Conservation (phyloP, 2,329 filamentous ascomycete genomes). For the Trichoderma afroharzianum region DNA sequence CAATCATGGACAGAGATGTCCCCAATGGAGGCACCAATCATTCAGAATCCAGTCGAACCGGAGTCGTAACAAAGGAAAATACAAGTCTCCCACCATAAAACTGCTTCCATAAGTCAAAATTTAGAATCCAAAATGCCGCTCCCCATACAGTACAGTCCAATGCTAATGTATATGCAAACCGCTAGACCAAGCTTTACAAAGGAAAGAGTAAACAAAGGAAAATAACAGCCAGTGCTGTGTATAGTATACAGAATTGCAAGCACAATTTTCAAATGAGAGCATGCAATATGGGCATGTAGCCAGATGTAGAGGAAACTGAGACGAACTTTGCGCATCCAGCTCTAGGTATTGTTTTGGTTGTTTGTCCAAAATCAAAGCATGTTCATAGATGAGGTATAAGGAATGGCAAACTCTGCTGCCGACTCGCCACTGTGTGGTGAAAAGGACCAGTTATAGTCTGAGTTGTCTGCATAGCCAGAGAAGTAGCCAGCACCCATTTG, state of each 20-base stretch:
- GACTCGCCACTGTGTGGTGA: slow-evolving; percentile 36
- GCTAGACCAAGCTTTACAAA: background rate
- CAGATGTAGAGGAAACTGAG: background rate
- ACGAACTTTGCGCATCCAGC: background rate
- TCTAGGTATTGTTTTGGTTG: background rate
- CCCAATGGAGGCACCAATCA: background rate
- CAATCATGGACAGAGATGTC: slow-evolving; percentile 9
- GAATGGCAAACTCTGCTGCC: slow-evolving; percentile 32
- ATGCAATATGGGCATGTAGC: background rate
- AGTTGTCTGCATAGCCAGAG: slow-evolving; percentile 35
- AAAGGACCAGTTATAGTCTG: slow-evolving; percentile 52
- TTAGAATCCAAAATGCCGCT: background rate
- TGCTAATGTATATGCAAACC: slow-evolving; percentile 12
- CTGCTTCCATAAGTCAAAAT: background rate
- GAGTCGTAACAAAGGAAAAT: background rate
- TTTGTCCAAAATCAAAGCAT: slow-evolving; percentile 25
- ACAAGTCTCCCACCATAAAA: background rate
- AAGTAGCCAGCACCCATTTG: slow-evolving; percentile 43
- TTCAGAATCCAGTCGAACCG: background rate
- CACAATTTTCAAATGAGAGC: background rate
- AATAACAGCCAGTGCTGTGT: background rate
- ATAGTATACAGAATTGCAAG: slow-evolving; percentile 1
- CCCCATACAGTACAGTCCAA: slow-evolving; percentile 2
- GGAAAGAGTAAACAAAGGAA: background rate
- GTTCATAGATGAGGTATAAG: slow-evolving; percentile 35